Evolutionary conservation across 768 basidiomycete species (phyloP).

Genomic region (Auricularia cornea): DNA sequence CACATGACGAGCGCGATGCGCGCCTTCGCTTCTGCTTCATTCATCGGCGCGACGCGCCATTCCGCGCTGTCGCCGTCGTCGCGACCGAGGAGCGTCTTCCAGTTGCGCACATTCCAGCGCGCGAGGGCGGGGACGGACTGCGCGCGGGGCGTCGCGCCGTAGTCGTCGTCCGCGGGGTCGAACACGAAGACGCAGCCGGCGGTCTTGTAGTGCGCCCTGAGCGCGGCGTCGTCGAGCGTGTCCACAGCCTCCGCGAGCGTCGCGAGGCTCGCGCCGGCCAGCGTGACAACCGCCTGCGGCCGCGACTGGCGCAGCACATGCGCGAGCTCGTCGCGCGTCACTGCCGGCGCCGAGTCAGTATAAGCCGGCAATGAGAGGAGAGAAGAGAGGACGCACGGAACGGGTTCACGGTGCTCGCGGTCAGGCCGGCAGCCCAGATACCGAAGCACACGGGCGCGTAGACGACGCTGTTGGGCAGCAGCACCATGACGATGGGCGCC

Average conservation of each 20-base stretch:
- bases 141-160: background rate
- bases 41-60: slow-evolving; percentile 8
- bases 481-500: slow-evolving; percentile 1
- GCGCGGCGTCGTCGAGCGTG: background rate
- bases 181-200: background rate
- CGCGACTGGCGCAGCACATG: slow-evolving; percentile 14
- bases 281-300: slow-evolving; percentile 16
- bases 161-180: background rate
- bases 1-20: slow-evolving; percentile 21
- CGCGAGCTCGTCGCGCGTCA: slow-evolving; percentile 5
- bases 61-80: slow-evolving; percentile 1
- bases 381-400: slow-evolving; percentile 11
- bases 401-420: slow-evolving; percentile 18
- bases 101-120: slow-evolving; percentile 4
- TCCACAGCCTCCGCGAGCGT: background rate
- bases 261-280: background rate
- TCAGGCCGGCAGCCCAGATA: slow-evolving; percentile 3
- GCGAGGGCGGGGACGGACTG: background rate
- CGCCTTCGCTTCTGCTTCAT: slow-evolving; percentile 6
- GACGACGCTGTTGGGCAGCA: slow-evolving; percentile 10
- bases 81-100: slow-evolving; percentile 11
- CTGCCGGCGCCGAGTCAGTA: slow-evolving; percentile 7
- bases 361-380: background rate
- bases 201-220: slow-evolving; percentile 3
- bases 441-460: slow-evolving; percentile 10